A percentile compares a stretch with the other conserved stretches of the same genome.
Evolutionary conservation across 176 grass and related monocot genomes (phyloP).

Genomic region (Carex cristatella): DNA sequence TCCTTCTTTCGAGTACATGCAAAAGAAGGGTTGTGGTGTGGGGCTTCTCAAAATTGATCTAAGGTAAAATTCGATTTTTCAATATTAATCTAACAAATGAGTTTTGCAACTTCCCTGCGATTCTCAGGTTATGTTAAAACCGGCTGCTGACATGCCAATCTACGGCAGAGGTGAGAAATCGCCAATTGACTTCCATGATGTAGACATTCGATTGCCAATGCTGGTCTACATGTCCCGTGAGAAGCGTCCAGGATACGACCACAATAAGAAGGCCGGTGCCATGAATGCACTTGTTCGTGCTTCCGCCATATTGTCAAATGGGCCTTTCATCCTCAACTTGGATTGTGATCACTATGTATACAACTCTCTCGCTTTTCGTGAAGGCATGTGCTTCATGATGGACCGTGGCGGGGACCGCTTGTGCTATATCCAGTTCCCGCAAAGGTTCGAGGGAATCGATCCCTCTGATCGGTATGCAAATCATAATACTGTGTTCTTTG

Average conservation of each 20-base stretch:
- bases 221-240: conserved; percentile 89
- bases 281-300: conserved; percentile 98
- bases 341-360: conserved; percentile 97
- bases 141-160: conserved; percentile 55
- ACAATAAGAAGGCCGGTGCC: conserved; percentile 97
- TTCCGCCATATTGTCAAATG: conserved; percentile 95
- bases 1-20: not conserved
- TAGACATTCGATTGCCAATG: conserved; percentile 80
- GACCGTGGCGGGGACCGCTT: conserved; percentile 85
- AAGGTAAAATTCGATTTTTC: not conserved
- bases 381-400: conserved; percentile 99
- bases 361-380: conserved; percentile 77
- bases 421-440: conserved; percentile 91
- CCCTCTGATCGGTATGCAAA: conserved; percentile 96
- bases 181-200: conserved; percentile 50
- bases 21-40: not conserved
- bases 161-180: conserved; percentile 54
- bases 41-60: not conserved
- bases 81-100: not conserved
- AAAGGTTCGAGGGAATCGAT: conserved; percentile 92
- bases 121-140: conserved; percentile 86
- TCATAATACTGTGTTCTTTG: conserved; percentile 96
- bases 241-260: conserved; percentile 92
- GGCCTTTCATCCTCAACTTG: conserved; percentile 94
- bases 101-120: conserved; percentile 17